Evolutionary conservation across 768 basidiomycete genomes (phyloP).

Genomic region (Hypholoma sublateritium): DNA sequence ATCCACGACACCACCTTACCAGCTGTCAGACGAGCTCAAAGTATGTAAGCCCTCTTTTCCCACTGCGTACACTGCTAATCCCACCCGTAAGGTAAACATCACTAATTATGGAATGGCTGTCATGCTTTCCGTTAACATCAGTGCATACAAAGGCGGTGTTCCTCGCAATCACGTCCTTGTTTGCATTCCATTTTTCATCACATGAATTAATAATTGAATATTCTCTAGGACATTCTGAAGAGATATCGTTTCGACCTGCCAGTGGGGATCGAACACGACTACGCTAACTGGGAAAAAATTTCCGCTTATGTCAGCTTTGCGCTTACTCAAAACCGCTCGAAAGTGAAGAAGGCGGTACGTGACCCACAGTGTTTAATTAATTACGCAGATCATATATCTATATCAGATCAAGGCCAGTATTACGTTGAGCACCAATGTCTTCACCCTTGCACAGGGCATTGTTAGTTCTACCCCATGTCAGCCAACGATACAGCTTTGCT

Average conservation of each 20-base stretch:
- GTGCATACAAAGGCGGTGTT: conserved; percentile 16
- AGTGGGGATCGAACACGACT: conserved; percentile 10
- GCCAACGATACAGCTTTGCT: conserved; percentile 12
- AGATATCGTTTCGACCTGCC: conserved; percentile 8
- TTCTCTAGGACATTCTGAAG: conserved; percentile 7
- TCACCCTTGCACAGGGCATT: conserved; percentile 5
- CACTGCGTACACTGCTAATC: neutral
- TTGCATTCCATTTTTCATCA: neutral
- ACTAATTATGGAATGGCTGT: conserved; percentile 16
- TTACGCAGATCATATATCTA: neutral
- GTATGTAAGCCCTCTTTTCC: conserved; percentile 2
- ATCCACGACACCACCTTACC: conserved; percentile 15
- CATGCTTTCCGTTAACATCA: conserved; percentile 14
- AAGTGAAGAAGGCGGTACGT: conserved; percentile 12
- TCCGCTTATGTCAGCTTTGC: conserved; percentile 5
- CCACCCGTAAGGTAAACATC: conserved; percentile 13
- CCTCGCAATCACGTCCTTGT: conserved; percentile 17
- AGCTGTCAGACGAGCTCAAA: conserved; percentile 14
- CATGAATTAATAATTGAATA: neutral
- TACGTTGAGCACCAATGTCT: conserved; percentile 4
- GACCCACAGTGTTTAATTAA: neutral
- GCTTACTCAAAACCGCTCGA: conserved; percentile 11
- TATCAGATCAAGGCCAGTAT: conserved; percentile 6
- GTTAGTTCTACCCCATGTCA: conserved; percentile 8
- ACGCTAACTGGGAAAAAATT: conserved; percentile 9